A percentile compares a stretch with the other conserved stretches of the same genome.
Conservation (phyloP, 139 green algal genomes). For the Volvox africanus region DNA sequence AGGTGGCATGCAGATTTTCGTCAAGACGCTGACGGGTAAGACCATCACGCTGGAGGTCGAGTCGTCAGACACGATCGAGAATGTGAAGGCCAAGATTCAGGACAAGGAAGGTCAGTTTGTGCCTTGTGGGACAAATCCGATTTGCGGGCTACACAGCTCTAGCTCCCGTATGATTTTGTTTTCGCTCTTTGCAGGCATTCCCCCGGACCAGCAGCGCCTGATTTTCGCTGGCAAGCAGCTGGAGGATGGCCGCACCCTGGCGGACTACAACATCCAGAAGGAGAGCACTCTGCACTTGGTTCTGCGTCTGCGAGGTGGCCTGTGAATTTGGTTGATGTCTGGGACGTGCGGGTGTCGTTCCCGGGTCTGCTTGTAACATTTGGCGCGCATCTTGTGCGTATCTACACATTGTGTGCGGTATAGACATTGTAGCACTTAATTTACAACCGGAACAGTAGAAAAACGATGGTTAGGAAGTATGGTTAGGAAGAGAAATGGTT, state of each 20-base stretch:
- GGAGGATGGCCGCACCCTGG: slow-evolving; percentile 95
- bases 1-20: slow-evolving; percentile 91
- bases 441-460: no score
- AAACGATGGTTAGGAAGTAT: no score
- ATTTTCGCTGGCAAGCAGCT: slow-evolving; percentile 99
- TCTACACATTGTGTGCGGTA: no score
- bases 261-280: slow-evolving; percentile 99
- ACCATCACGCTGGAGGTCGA: slow-evolving; percentile 96
- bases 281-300: slow-evolving; percentile 86
- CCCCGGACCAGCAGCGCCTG: slow-evolving; percentile 96
- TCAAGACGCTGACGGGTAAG: slow-evolving; percentile 96
- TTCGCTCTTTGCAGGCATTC: slow-evolving; percentile 78
- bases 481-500: no score
- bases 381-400: no score
- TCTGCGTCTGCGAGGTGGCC: slow-evolving; percentile 73
- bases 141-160: no score
- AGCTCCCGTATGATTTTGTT: neutral
- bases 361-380: no score
- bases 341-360: neutral
- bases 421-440: no score
- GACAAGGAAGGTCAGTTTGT: slow-evolving; percentile 82
- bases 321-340: slow-evolving; percentile 73
- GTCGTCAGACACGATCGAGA: slow-evolving; percentile 81
- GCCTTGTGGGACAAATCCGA: no score
- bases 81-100: slow-evolving; percentile 92